Evolutionary conservation across 2,329 filamentous ascomycete genomes (phyloP).

Genomic region (Rhinocladiella mackenziei): DNA sequence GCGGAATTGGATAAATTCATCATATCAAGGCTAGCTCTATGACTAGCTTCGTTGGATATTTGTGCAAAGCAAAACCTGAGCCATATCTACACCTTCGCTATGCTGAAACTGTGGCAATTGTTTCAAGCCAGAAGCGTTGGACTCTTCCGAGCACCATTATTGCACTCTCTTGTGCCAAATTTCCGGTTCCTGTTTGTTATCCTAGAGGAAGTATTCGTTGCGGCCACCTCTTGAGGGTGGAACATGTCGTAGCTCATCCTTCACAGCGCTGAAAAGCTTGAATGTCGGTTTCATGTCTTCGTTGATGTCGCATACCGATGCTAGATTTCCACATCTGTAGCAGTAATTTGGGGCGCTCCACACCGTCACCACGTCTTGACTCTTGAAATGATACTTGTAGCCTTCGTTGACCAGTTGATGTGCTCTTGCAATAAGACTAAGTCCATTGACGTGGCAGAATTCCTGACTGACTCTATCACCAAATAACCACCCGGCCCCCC

Average conservation of each 20-base stretch:
- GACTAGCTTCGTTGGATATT: conserved; percentile 11
- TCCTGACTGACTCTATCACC: conserved; percentile 70
- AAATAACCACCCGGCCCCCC: conserved; percentile 64
- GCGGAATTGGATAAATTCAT: too few relatives aligned
- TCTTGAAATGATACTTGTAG: conserved; percentile 88
- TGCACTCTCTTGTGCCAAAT: not conserved
- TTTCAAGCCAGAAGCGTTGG: conserved; percentile 6
- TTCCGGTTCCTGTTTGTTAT: not conserved
- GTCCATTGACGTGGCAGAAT: conserved; percentile 72
- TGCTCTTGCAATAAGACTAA: conserved; percentile 67
- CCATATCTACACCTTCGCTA: conserved; percentile 12
- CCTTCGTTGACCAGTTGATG: conserved; percentile 74
- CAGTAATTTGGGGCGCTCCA: conserved; percentile 94
- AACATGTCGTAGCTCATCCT: conserved; percentile 46
- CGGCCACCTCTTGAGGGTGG: conserved; percentile 43
- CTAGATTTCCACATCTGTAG: conserved; percentile 78
- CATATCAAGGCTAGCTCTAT: conserved; percentile 16
- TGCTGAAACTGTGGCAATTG: conserved; percentile 15
- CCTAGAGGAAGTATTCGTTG: conserved; percentile 43
- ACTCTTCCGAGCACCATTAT: conserved; percentile 8
- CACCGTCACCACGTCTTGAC: conserved; percentile 85
- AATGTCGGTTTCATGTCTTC: conserved; percentile 85
- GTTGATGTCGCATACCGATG: conserved; percentile 82
- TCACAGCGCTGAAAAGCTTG: conserved; percentile 51
- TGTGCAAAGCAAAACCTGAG: conserved; percentile 15